Conservation (phyloP, 1,284 basidiomycete genomes). For the Mycena sp. region DNA sequence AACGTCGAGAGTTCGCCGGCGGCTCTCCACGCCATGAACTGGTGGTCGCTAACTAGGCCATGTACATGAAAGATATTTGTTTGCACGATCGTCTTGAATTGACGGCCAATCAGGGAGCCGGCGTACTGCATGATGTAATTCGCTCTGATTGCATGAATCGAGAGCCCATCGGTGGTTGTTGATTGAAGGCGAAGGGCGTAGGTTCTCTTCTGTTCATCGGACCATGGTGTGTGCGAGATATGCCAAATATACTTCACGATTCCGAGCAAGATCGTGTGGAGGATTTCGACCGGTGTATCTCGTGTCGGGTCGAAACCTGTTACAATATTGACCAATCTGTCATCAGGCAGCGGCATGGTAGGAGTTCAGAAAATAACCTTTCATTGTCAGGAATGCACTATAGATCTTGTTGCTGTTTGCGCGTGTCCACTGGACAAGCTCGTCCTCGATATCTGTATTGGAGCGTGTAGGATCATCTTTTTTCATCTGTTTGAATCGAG, state of each 20-base stretch:
- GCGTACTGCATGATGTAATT: slow-evolving; percentile 45
- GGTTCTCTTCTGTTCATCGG: slow-evolving; percentile 27
- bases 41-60: slow-evolving; percentile 27
- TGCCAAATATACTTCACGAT: slow-evolving; percentile 35
- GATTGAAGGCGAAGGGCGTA: slow-evolving; percentile 40
- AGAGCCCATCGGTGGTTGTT: slow-evolving; percentile 40
- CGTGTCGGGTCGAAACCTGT: slow-evolving; percentile 23
- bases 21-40: no score
- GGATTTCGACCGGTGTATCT: slow-evolving; percentile 43
- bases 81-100: slow-evolving; percentile 38
- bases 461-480: neutral
- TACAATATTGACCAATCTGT: no score
- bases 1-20: no score
- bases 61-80: slow-evolving; percentile 38
- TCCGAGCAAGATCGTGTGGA: slow-evolving; percentile 49
- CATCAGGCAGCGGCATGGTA: no score
- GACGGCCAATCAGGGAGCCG: slow-evolving; percentile 39
- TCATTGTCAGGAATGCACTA: slow-evolving; percentile 5
- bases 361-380: neutral
- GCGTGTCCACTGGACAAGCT: slow-evolving; percentile 32
- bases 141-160: slow-evolving; percentile 37
- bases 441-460: neutral
- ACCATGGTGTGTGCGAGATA: slow-evolving; percentile 32
- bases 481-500: neutral
- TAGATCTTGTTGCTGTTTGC: slow-evolving; percentile 9